Base-by-base conservation (phyloP, 169 alveolate genomes). In the Plasmodium fragile region DNA sequence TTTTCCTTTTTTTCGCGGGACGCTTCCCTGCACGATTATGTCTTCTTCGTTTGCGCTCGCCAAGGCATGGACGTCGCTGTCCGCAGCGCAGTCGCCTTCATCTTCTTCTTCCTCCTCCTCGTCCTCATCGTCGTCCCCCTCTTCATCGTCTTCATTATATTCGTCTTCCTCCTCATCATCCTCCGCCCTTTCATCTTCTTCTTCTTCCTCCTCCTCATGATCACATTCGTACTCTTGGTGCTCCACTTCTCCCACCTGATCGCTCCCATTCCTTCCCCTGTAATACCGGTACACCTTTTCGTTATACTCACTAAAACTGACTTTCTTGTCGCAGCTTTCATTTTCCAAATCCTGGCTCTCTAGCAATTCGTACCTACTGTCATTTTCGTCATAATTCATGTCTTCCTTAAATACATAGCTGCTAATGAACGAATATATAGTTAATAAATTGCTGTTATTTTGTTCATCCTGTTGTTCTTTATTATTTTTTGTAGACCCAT, bases 331-430 rank as follows among this genome's bases (percentile, higher is more conserved):
- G 30, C 34, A 32, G 36, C 39, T 11, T 72, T 84, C 83, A 84
- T 84, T 49, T 49, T 73, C 84, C 59, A 84, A 72, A 72, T 84
- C 92, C 32, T 84, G 92, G 59, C 79, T 84, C 41, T 84, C 92
- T 49, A 84, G 78, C 78, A 84, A 73, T 28, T 43, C 81, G 18
- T 84, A 84, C 65, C 83, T 84, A 41, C 65, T 84, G n/a, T 84
- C 83, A 84, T 84, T 75, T 73, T 84, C 92, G 36, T 84, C 92
- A 73, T 84, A 84, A 73, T 52, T 84, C 73, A 43, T 43, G n/a
- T 84, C 92, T 84, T 84, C 92, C 53, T 73, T 84, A 30, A 84
- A 75, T 52, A 84, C 83, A 73, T 84, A 84, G 53, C 75, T 84
- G 77, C 92, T 84, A 30, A 84, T 84, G 78, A 84, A 84, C 4